Percentiles rank a stretch among this genome's conserved stretches.
Conservation (phyloP, 1,284 basidiomycete genomes). For the Ceratobasidium sp. region DNA sequence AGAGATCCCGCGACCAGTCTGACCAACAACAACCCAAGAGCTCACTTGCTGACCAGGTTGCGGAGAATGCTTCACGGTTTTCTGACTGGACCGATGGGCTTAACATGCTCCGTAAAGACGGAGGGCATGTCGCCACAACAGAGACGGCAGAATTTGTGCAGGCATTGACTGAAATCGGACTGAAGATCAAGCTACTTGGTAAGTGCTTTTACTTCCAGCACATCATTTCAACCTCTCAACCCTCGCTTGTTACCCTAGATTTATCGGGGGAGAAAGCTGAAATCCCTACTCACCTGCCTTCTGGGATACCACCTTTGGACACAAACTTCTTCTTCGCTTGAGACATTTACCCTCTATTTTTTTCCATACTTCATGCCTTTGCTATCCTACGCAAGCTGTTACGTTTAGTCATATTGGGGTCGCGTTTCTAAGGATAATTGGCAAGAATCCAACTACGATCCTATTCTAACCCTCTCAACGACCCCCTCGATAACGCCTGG, state of each 20-base stretch:
- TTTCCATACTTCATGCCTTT: no score
- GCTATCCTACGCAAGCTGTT: no score
- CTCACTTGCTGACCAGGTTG: constrained; percentile 87
- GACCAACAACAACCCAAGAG: constrained; percentile 31
- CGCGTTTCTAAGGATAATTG: no score
- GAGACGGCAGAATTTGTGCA: constrained; percentile 89
- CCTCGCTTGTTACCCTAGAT: constrained; percentile 64
- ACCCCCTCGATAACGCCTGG: no score
- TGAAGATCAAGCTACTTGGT: constrained; percentile 94
- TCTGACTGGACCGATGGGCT: constrained; percentile 98
- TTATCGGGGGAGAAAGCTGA: constrained; percentile 93
- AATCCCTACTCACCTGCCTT: constrained; percentile 80
- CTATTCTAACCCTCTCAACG: no score
- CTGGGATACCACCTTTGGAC: constrained; percentile 80
- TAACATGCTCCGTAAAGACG: constrained; percentile 85
- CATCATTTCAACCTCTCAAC: constrained; percentile 22
- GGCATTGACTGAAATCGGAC: constrained; percentile 90
- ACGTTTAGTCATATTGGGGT: no score
- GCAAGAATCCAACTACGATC: no score
- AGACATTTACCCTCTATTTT: not conserved
- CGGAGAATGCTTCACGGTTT: constrained; percentile 86
- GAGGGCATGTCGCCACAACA: constrained; percentile 83
- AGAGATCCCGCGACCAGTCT: constrained; percentile 62
- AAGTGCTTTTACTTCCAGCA: constrained; percentile 56
- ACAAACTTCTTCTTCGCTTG: constrained; percentile 89